Evolutionary conservation across 257 asterid genomes (phyloP), one percentile per base, ranked within the genome.

Genomic region (Solanum dulcamara): DNA sequence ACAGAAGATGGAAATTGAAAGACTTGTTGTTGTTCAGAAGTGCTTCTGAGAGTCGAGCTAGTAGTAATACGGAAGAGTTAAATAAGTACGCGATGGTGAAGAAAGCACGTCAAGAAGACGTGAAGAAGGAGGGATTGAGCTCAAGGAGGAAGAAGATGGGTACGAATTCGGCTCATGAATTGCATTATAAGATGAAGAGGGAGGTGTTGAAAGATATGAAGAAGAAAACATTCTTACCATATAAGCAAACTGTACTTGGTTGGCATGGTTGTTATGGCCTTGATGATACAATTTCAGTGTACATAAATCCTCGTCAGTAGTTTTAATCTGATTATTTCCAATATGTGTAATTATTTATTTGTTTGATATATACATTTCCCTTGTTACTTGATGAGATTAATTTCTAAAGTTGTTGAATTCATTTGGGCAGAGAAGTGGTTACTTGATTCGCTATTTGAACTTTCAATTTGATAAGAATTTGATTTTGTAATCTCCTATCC

Each of bases 231-330:
- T 90, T 80, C 64, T 86, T 97, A 88, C 99, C 99, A 10, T 95
- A 97, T 89, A 92, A 89, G 71, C 97, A 90, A 6, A 96, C 94
- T 1, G 60, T 97, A 7, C 77, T 95, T 57, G 96, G 98, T 1
- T 97, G 99, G 12, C 77, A 94, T 71, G 98, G 98, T 1, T 97
- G 99, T 81, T 90, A 94, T 70, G 94, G 98, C 14, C 92, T 94
- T 64, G 90, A 93, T 55, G 44, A 91, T 35, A 88, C 85, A 48
- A 87, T 96, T 15, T 48, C 64, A 30, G 7, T 57, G 22, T 46
- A 24, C 3, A 17, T 67, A 51, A 24, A 38, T 22, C 86, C 53
- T 48, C 80, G 24, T 17, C 24, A 22, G 17, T 32, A 15, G 14
- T n/a, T 62, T 22, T 62, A 22, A 2, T 81, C 13, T 37, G 6